Evolutionary conservation across 2,329 filamentous ascomycete species (phyloP), one percentile per base, ranked within the genome.

Genomic region (Hymenoscyphus fructigenus): DNA sequence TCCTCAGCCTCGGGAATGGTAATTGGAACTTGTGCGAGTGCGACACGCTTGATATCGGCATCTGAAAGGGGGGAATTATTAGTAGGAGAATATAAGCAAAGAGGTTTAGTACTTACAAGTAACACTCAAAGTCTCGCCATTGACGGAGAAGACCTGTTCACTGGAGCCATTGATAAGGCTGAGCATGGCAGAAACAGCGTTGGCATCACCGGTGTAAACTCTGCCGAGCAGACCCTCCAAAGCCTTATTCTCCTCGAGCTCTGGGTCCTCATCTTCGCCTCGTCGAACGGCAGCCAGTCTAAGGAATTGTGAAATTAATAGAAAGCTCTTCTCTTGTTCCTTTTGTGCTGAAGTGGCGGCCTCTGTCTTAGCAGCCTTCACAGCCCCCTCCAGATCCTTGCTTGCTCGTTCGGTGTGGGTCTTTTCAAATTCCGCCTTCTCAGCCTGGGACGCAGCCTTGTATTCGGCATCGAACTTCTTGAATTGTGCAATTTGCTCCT

Each of bases 181-280:
- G 74, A 91, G 78, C 79, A 92, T 92, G 64, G 90, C 86, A 62
- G 85, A 80, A 28, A 95, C 91, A 60, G 91, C 91, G 70, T 81
- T 83, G 68, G 91, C 85, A 73, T 94, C 91, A 57, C 91, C 92
- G 57, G 87, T 86, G 78, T 96, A 95, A 36, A 95, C 89, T 66
- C 89, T 84, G 57, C 93, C 82, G 65, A 96, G 82, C 38, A 92
- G 88, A 61, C 91, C 91, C 79, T 96, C 91, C 66, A 95, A 88
- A 41, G 91, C 92, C 78, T 88, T 87, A 78, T 88, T 92, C 80
- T 94, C 90, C 64, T 93, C 90, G 5, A 84, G 77, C 50, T 81
- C 79, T 58, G 85, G 83, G 62, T 81, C 84, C 68, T 91, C 82
- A 53, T 84, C 90, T 74, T 91, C 88, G 23, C 86, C 83, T 71